Base-by-base conservation (phyloP, 2,329 filamentous ascomycete species). In the Fusarium sp. region DNA sequence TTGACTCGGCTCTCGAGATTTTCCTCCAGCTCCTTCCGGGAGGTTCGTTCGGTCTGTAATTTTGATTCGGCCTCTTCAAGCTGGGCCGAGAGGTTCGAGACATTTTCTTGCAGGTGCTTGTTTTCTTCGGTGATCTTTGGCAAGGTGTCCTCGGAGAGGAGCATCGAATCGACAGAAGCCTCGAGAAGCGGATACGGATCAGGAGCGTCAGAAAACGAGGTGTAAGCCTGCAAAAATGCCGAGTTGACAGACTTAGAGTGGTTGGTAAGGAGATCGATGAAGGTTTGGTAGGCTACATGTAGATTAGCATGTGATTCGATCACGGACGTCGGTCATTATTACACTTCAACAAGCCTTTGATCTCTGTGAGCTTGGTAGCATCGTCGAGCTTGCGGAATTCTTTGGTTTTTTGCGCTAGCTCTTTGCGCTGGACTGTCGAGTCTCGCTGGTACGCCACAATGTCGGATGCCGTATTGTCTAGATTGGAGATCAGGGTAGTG, bases 341-440 rank as follows among this genome's bases (percentile, higher is more conserved):
- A 94, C 94, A 91, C 86, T 97, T 98, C 63, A 99, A 83, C 53
- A 99, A 83, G 40, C 90, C 90, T 82, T 98, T 99, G 83, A 97
- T 90, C 80, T 99, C 96, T 6, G 86, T 86, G 57, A 99, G 83
- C 81, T 98, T 99, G 60, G 89, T 89, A 11, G 92, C 84, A 84
- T 99, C 94, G 74, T 98, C 95, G 11, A 97, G 87, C 80, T 98
- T 98, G 66, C 95, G 88, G 75, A 98, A 99, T 76, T 98, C 95
- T 77, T 99, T 99, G 1, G 96, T 99, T 86, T 98, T 98, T 78
- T 98, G 95, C n/a, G 97, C 96, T 18, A 99, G 86, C 66, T 99
- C 97, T 79, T 99, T 99, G 56, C 96, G 89, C 79, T 99, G 95
- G 1, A 98, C 91, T 6, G 97, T 92, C n/a, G 95, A 94, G 80